Percentiles rank a stretch among this genome's conserved stretches.
Evolutionary conservation across 1,139 yeast genomes (phyloP).

Genomic region (Diutina rugosa): DNA sequence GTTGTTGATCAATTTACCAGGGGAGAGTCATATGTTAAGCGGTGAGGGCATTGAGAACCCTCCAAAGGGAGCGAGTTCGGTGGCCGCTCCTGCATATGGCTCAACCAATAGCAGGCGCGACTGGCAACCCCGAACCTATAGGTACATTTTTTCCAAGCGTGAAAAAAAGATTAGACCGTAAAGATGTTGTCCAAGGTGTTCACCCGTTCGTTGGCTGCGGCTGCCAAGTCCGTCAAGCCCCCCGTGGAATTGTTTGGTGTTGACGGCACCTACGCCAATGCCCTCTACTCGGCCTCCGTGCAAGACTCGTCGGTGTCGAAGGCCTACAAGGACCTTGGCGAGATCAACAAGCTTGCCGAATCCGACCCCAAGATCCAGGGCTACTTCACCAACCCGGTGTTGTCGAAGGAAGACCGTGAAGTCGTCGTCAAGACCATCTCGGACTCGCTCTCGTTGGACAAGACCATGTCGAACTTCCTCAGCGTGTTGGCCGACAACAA

Average conservation of each 20-base stretch:
- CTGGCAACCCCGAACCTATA: background rate
- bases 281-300: slow-evolving; percentile 85
- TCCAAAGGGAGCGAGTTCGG: too few species aligned
- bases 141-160: background rate
- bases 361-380: slow-evolving; percentile 52
- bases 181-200: slow-evolving; percentile 22
- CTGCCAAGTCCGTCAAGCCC: slow-evolving; percentile 54
- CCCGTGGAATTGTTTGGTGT: slow-evolving; percentile 92
- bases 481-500: slow-evolving; percentile 86
- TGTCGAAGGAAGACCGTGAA: slow-evolving; percentile 64
- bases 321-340: slow-evolving; percentile 54
- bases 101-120: background rate
- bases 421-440: slow-evolving; percentile 53
- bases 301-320: slow-evolving; percentile 68
- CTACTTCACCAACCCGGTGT: slow-evolving; percentile 72
- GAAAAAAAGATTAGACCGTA: background rate
- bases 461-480: slow-evolving; percentile 70
- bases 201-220: slow-evolving; percentile 59
- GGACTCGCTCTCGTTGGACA: slow-evolving; percentile 49
- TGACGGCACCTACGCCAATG: slow-evolving; percentile 95
- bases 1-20: too few species aligned
- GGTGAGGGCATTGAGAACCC: too few species aligned
- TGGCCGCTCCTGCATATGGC: background rate
- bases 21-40: too few species aligned
- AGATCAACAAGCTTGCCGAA: slow-evolving; percentile 42